Conservation (phyloP, 2,329 filamentous ascomycete genomes). For the Paracorniculantispora psalliotae region DNA sequence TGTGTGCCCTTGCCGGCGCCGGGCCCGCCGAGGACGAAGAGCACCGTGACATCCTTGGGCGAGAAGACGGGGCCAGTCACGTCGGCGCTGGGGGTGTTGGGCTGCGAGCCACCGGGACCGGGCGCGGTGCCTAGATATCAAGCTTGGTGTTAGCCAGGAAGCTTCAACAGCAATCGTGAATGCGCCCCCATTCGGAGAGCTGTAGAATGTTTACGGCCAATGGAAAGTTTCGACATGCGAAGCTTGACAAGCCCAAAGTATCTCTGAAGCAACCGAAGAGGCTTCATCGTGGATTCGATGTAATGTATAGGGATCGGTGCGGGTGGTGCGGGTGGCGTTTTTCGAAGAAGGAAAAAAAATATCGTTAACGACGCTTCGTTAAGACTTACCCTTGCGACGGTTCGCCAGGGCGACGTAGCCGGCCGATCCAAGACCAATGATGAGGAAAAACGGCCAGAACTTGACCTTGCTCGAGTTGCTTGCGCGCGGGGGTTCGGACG, state of each 20-base stretch:
- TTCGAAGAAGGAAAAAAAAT: background rate
- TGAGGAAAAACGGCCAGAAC: slow-evolving; percentile 53
- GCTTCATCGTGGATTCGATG: background rate
- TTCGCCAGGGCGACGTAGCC: slow-evolving; percentile 49
- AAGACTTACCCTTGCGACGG: slow-evolving; percentile 41
- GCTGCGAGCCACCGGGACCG: slow-evolving; percentile 34
- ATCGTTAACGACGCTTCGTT: background rate
- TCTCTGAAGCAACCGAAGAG: background rate
- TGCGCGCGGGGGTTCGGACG: slow-evolving; percentile 31
- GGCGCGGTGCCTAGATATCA: slow-evolving; percentile 11
- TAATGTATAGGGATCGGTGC: background rate
- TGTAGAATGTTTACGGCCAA: background rate
- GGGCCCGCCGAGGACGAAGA: slow-evolving; percentile 94
- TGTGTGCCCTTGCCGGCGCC: slow-evolving; percentile 97
- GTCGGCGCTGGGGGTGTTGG: slow-evolving; percentile 31
- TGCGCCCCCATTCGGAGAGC: background rate
- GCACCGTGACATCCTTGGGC: slow-evolving; percentile 72
- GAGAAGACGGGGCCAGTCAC: slow-evolving; percentile 62
- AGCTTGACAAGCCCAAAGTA: background rate
- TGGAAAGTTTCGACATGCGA: background rate
- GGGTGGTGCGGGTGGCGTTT: background rate
- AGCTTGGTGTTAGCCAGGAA: background rate
- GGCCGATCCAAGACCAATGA: slow-evolving; percentile 43
- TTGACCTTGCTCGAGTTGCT: slow-evolving; percentile 38
- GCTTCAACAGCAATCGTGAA: background rate